Percentiles rank a stretch among this genome's conserved stretches.
Conservation (phyloP, 495 filamentous ascomycete species). For the Hyaloscypha hepaticicola region DNA sequence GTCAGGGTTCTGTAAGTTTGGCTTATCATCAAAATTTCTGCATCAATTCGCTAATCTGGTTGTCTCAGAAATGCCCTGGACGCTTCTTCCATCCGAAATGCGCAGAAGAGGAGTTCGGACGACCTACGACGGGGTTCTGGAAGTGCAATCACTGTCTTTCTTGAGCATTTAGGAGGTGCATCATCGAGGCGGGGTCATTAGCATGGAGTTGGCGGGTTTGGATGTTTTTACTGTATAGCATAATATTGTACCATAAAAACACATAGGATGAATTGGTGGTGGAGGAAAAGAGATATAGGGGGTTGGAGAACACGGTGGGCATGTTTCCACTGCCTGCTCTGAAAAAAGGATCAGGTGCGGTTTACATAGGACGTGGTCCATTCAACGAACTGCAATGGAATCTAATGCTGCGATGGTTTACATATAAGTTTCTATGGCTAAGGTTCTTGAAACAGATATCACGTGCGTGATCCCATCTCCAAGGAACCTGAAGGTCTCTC, state of each 20-base stretch:
- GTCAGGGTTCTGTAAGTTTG: conserved; percentile 18
- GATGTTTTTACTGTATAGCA: conserved; percentile 4
- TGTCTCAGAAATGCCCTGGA: conserved; percentile 25
- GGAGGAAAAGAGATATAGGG: not conserved
- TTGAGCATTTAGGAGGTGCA: conserved; percentile 20
- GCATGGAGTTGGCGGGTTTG: conserved; percentile 15
- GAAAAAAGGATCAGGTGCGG: not conserved
- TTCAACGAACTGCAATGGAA: not conserved
- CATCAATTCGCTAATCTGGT: not conserved
- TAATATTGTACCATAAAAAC: conserved; percentile 8
- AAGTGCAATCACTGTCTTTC: conserved; percentile 28
- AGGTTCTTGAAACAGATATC: not conserved
- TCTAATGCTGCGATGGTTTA: not conserved
- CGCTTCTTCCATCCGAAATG: conserved; percentile 28
- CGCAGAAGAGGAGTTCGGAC: conserved; percentile 17
- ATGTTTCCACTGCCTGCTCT: not conserved
- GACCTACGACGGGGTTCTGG: conserved; percentile 14
- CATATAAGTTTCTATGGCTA: not conserved
- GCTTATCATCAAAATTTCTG: not conserved
- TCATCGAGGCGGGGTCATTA: conserved; percentile 17
- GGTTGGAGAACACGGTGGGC: too few relatives aligned
- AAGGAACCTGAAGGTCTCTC: not conserved
- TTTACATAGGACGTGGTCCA: not conserved
- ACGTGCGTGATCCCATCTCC: not conserved
- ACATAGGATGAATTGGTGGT: too few relatives aligned